These are phyloP conservation scores for Diaporthe aspalathi DNA, from an alignment of 2,329 filamentous ascomycete genomes.

Conservation along the genomic window DNA sequence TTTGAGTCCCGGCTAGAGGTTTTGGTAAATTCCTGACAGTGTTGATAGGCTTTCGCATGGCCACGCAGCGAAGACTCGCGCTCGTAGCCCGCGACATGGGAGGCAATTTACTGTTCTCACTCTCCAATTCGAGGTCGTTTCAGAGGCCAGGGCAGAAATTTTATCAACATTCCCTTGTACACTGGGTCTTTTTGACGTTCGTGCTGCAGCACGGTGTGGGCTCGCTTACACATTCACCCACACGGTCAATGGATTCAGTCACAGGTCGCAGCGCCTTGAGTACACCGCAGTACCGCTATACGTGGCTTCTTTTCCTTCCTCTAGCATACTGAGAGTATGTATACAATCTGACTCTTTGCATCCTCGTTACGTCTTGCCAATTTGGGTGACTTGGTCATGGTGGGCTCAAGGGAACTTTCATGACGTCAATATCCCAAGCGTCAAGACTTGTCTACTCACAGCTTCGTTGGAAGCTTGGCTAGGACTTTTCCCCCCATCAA, in stretches of 20 bases:
- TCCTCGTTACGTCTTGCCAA: no score
- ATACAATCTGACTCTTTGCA: no score
- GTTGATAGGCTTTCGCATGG: no score
- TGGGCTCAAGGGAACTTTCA: background rate
- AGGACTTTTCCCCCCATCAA: background rate
- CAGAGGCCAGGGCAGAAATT: background rate
- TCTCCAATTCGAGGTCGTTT: background rate
- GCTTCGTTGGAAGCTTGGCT: background rate
- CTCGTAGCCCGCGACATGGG: background rate
- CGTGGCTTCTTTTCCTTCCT: no score
- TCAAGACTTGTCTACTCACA: background rate
- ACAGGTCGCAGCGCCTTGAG: no score
- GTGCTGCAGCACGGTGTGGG: background rate
- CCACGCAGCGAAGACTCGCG: no score
- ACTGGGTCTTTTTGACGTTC: background rate
- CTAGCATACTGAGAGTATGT: no score
- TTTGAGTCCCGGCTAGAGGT: no score
- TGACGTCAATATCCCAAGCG: slow-evolving; percentile 11
- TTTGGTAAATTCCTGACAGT: no score
- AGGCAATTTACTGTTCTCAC: background rate
- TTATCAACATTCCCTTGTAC: background rate
- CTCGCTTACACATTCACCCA: no score
- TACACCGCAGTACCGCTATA: no score
- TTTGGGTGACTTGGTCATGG: background rate
- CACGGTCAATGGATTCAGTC: no score